phyloP scores from a whole-genome alignment of 2,329 filamentous ascomycete genomes.

The Ophiostoma sp. region DNA sequence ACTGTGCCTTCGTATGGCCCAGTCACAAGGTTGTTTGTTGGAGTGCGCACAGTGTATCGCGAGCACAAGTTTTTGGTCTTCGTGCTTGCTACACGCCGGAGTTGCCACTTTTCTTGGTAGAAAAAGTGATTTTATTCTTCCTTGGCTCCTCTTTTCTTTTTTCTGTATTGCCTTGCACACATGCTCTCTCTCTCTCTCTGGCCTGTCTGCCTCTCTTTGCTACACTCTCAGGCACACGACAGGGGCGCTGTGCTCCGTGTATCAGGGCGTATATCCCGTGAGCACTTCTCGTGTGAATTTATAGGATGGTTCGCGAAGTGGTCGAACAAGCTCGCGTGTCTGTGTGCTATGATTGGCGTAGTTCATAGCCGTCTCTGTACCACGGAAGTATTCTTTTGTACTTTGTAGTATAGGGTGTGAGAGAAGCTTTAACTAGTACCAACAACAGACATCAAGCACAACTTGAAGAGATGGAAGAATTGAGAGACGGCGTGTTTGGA shows the following conservation, averaged over 20 bases:
- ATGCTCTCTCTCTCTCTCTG: background rate
- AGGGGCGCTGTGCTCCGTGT: background rate
- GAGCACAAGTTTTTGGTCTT: background rate
- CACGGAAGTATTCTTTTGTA: background rate
- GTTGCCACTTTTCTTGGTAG: background rate
- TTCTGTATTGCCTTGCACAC: background rate
- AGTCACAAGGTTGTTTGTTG: background rate
- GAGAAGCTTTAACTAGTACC: background rate
- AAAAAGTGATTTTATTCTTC: background rate
- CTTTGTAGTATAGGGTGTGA: background rate
- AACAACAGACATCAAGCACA: background rate
- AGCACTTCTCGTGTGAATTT: background rate
- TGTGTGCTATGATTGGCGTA: background rate
- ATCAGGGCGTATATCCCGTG: background rate
- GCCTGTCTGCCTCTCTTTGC: background rate
- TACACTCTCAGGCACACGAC: background rate
- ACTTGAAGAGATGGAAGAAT: background rate
- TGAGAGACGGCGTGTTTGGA: background rate
- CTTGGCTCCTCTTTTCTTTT: background rate
- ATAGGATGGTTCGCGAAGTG: conserved; percentile 1
- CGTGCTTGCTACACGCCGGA: background rate
- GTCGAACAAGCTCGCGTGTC: background rate
- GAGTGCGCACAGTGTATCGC: background rate
- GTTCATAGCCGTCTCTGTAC: background rate
- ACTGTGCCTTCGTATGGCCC: background rate